Evolutionary conservation across 2,329 filamentous ascomycete genomes (phyloP).

Genomic region (Fusarium drepaniforme): DNA sequence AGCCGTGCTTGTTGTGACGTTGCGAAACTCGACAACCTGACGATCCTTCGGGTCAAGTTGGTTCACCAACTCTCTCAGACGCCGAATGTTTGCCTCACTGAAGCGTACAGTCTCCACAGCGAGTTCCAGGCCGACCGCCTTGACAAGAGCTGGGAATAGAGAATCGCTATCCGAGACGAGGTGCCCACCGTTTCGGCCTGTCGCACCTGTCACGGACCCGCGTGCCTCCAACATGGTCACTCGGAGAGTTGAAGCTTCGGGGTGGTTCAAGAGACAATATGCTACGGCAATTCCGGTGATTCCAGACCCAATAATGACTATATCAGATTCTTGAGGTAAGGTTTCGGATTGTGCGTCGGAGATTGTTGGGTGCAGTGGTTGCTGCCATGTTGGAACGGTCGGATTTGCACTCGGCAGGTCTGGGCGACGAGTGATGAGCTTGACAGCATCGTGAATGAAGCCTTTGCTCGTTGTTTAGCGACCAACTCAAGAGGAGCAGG

Average conservation of each 20-base stretch:
- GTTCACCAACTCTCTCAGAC: conserved; percentile 13
- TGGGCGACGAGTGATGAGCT: conserved; percentile 11
- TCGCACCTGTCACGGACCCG: conserved; percentile 44
- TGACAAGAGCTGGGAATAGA: conserved; percentile 50
- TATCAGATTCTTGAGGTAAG: conserved; percentile 33
- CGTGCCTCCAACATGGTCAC: conserved; percentile 46
- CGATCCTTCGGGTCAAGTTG: conserved; percentile 10
- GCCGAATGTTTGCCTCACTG: conserved; percentile 42
- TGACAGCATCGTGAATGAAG: conserved; percentile 19
- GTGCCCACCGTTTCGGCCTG: conserved; percentile 48
- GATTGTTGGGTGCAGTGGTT: conserved; percentile 34
- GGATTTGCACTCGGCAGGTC: conserved; percentile 21
- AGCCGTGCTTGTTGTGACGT: conserved; percentile 14
- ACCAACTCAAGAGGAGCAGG: neutral
- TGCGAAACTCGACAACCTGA: conserved; percentile 23
- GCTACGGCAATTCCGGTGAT: conserved; percentile 45
- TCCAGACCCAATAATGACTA: conserved; percentile 47
- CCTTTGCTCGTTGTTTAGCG: neutral
- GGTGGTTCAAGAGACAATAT: conserved; percentile 38
- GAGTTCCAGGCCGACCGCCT: conserved; percentile 46
- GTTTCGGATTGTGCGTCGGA: conserved; percentile 36
- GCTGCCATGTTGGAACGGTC: conserved; percentile 25
- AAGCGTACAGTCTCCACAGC: conserved; percentile 59
- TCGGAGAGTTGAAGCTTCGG: conserved; percentile 2
- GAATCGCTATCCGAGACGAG: conserved; percentile 51